phyloP scores from a whole-genome alignment of 2,329 filamentous ascomycete genomes.

The Aspergillus fijiensis region DNA sequence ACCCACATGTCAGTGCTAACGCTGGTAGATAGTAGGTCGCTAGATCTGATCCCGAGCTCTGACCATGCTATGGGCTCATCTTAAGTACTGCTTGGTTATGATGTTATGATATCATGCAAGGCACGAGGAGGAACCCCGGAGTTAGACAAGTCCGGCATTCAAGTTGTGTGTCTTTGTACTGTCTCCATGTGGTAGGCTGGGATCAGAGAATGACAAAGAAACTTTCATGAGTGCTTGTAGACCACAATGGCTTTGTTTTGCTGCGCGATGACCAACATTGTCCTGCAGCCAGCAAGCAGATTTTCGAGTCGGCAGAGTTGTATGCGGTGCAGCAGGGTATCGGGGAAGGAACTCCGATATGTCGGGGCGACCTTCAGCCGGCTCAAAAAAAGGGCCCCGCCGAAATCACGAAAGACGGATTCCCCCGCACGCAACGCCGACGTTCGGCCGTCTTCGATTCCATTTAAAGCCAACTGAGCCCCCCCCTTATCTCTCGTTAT shows the following conservation, averaged over 20 bases:
- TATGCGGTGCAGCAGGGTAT: not conserved
- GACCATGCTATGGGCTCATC: not conserved
- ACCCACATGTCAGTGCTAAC: no score
- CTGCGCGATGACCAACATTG: no score
- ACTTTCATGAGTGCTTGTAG: not conserved
- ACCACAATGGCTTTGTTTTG: no score
- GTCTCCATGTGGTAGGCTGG: not conserved
- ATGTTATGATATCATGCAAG: not conserved
- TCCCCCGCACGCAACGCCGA: conserved; percentile 22
- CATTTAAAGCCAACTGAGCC: not conserved
- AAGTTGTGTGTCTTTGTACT: not conserved
- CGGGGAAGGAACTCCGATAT: conserved; percentile 19
- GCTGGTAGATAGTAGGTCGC: no score
- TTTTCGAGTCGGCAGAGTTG: not conserved
- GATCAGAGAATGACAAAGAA: not conserved
- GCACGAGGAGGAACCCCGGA: not conserved
- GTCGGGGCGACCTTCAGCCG: conserved; percentile 23
- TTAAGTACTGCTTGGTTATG: not conserved
- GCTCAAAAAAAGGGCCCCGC: not conserved
- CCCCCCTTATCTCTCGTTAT: not conserved
- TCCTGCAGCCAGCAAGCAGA: no score
- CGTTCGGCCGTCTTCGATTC: conserved; percentile 11
- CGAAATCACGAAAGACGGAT: conserved; percentile 15
- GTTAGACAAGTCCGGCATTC: not conserved
- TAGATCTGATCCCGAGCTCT: no score